A percentile compares a stretch with the other conserved stretches of the same genome.
Conservation (phyloP, 2,329 filamentous ascomycete species). For the Rhytidhysteron rufulum region DNA sequence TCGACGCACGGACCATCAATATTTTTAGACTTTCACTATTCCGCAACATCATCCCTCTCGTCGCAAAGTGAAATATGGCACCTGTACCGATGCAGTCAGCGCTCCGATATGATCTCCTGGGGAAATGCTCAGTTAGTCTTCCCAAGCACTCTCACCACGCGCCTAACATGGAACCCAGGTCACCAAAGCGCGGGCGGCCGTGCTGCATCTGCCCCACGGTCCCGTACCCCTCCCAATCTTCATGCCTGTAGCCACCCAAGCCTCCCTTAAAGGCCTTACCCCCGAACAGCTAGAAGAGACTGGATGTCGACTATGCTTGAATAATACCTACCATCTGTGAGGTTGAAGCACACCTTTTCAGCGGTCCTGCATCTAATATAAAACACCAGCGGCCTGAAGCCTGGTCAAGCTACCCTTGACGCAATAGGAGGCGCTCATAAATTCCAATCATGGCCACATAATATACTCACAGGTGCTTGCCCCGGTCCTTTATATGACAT, state of each 20-base stretch:
- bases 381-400: slow-evolving; percentile 65
- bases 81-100: slow-evolving; percentile 32
- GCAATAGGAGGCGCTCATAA: slow-evolving; percentile 88
- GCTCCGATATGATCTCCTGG: slow-evolving; percentile 35
- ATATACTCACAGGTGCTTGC: slow-evolving; percentile 70
- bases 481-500: background rate
- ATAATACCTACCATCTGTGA: slow-evolving; percentile 92
- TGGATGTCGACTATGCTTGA: slow-evolving; percentile 84
- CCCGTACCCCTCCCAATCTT: slow-evolving; percentile 87
- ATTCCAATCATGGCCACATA: slow-evolving; percentile 91
- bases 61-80: too few relatives aligned
- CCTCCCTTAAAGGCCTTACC: slow-evolving; percentile 88
- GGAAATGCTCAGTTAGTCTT: slow-evolving; percentile 33
- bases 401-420: slow-evolving; percentile 84
- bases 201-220: slow-evolving; percentile 85
- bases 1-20: too few relatives aligned
- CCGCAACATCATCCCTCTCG: too few relatives aligned
- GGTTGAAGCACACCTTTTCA: background rate
- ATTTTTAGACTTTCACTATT: too few relatives aligned
- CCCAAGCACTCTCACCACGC: background rate
- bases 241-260: slow-evolving; percentile 98
- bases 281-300: slow-evolving; percentile 88
- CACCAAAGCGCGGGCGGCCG: slow-evolving; percentile 88
- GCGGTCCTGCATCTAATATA: slow-evolving; percentile 13
- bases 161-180: slow-evolving; percentile 55